Evolutionary conservation across 2,329 filamentous ascomycete genomes (phyloP).

Genomic region (Aureobasidium namibiae): DNA sequence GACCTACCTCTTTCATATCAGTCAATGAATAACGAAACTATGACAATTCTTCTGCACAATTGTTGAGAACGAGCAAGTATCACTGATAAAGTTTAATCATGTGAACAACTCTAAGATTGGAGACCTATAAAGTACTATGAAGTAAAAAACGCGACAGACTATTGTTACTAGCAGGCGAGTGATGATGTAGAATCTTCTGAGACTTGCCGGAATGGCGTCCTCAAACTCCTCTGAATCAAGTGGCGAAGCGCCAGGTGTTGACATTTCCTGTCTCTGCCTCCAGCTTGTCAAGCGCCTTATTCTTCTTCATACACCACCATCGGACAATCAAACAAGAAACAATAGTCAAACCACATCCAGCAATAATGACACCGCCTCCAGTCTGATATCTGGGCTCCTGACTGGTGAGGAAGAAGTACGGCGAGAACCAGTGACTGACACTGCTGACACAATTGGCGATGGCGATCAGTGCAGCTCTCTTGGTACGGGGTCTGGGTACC

Average conservation of each 20-base stretch:
- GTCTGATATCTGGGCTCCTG: not conserved
- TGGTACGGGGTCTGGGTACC: not conserved
- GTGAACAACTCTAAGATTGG: no score
- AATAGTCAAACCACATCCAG: not conserved
- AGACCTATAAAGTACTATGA: no score
- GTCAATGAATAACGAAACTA: no score
- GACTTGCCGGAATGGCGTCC: no score
- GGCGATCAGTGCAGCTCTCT: not conserved
- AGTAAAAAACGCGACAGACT: no score
- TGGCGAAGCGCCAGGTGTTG: not conserved
- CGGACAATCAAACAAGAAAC: not conserved
- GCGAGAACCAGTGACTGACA: not conserved
- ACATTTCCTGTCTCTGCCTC: not conserved
- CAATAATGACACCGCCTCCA: not conserved
- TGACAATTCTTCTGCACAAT: no score
- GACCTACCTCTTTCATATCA: no score
- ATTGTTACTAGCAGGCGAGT: no score
- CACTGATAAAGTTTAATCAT: no score
- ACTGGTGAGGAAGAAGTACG: not conserved
- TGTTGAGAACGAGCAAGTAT: no score
- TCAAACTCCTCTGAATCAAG: no score
- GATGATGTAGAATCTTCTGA: no score
- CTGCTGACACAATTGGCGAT: not conserved
- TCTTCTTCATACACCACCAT: not conserved
- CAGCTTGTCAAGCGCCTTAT: not conserved